Evolutionary conservation across 2,329 filamentous ascomycete species (phyloP), one percentile per base, ranked within the genome.

Genomic region (Diaporthe amygdali): DNA sequence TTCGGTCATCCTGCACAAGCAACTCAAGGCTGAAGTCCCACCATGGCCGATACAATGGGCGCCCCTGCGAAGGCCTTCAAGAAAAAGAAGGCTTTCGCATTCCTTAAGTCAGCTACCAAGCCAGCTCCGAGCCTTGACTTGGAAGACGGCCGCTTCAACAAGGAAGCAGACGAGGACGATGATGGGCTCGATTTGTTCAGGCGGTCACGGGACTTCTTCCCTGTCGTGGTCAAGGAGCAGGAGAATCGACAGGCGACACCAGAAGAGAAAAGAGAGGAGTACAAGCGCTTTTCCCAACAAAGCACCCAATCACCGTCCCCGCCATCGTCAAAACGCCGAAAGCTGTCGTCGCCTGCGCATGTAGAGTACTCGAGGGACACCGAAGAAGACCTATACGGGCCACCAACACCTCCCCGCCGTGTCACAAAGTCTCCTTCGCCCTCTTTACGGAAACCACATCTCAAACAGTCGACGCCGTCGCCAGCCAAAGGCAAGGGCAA

Each of bases 181-280:
- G 81, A 84, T 64, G 78, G 77, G 2, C 80, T 90, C 14, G 81
- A 80, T 2, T 79, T 90, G 7, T 90, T 90, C 73, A 82, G 84
- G 51, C 85, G 86, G 6, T 82, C 85, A 15, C 85, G 84, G 72
- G 82, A 85, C 70, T 87, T 88, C 76, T 87, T 85, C 64, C 81
- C 84, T 7, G 80, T 82, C 44, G 76, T 68, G 22, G 44, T 77
- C 3, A 73, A 78, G 41, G 80, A 81, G 37, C 63, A 74, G 37
- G 55, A 74, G 47, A 41, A 66, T 17, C 66, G 51, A n/a, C 27
- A 59, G 37, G 46, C 54, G 61, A 66, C 70, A 2, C 68, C 66
- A 49, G 71, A 75, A 27, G 59, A 52, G 3, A 56, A 51, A 9
- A 41, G 68, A 22, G 55, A 67, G 0, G 46, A 32, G 54, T 55